phyloP scores from a whole-genome alignment of 169 alveolate species.

The Plasmodium adleri region DNA sequence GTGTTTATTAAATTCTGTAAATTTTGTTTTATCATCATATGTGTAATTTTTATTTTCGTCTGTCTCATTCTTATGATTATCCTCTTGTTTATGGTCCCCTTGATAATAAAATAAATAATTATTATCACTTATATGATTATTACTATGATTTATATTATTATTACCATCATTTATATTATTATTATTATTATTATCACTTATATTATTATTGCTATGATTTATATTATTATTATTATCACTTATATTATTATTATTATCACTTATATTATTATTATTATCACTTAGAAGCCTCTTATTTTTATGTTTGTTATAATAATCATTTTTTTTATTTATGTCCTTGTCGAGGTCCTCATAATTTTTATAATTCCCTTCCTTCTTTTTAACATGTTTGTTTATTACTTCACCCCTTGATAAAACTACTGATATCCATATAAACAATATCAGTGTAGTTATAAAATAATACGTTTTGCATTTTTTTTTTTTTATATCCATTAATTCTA shows the following conservation, averaged over 20 bases:
- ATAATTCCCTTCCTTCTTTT: background rate
- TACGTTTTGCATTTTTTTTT: slow-evolving; percentile 32
- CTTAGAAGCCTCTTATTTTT: background rate
- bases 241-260: background rate
- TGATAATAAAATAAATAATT: too few relatives aligned
- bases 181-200: background rate
- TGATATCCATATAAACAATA: background rate
- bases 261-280: background rate
- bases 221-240: background rate
- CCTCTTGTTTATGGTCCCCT: too few relatives aligned
- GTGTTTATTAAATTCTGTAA: too few relatives aligned
- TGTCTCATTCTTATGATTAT: too few relatives aligned
- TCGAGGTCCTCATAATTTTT: background rate
- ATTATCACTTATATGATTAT: background rate
- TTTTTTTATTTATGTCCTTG: background rate
- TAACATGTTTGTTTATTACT: background rate
- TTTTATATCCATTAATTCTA: slow-evolving; percentile 46
- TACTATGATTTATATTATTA: background rate
- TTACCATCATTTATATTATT: background rate
- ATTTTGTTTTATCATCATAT: too few relatives aligned
- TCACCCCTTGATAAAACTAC: background rate
- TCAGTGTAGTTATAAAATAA: slow-evolving; percentile 8
- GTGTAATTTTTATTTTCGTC: too few relatives aligned
- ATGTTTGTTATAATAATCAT: background rate
- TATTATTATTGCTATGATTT: background rate